phyloP scores from a whole-genome alignment of 768 basidiomycete genomes.

The Candolleomyces aberdarensis region DNA sequence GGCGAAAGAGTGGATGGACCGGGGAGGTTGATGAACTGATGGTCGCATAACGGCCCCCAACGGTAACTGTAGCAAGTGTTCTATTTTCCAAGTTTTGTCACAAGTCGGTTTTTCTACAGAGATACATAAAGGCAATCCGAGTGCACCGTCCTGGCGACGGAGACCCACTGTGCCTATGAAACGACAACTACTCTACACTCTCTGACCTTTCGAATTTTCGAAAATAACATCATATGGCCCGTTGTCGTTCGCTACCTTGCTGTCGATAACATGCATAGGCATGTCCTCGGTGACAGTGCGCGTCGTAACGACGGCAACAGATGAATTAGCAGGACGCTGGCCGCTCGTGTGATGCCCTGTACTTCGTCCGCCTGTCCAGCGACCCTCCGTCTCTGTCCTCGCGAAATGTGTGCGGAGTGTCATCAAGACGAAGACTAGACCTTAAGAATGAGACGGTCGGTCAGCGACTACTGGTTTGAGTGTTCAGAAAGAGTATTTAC shows the following conservation, averaged over 20 bases:
- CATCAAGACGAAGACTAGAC: not conserved
- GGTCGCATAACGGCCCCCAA: too few relatives aligned
- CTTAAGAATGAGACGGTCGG: not conserved
- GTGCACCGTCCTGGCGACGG: too few relatives aligned
- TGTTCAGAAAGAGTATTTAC: slow-evolving; percentile 9
- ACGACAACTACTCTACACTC: too few relatives aligned
- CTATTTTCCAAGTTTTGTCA: too few relatives aligned
- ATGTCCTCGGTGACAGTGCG: not conserved
- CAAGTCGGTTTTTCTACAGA: too few relatives aligned
- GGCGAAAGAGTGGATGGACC: too few relatives aligned
- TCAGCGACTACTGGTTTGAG: not conserved
- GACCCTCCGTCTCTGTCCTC: not conserved
- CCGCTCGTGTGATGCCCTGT: not conserved
- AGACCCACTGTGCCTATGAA: too few relatives aligned
- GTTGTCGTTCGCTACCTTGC: not conserved
- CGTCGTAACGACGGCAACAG: not conserved
- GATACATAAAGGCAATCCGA: too few relatives aligned
- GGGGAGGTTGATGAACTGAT: too few relatives aligned
- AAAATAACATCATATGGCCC: too few relatives aligned
- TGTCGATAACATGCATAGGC: not conserved
- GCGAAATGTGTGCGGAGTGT: not conserved
- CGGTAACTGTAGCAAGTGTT: too few relatives aligned
- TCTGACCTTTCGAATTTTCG: too few relatives aligned
- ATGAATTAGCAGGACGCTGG: not conserved
- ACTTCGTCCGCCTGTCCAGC: not conserved